Evolutionary conservation across 345 rosid genomes (phyloP).

Genomic region (Kernera saxatilis): DNA sequence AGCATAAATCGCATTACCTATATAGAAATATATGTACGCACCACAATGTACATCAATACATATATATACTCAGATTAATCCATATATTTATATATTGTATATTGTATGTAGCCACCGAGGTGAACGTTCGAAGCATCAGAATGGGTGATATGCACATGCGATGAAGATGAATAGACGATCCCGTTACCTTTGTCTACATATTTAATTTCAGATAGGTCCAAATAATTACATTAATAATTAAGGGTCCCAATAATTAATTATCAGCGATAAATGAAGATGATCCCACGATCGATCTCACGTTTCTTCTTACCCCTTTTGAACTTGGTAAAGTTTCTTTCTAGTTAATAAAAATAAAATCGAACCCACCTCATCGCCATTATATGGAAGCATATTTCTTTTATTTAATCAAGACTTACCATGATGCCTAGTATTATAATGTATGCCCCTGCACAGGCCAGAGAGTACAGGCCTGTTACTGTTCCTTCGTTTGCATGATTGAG

Average conservation of each 20-base stretch:
- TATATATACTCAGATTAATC: background rate
- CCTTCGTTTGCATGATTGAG: slow-evolving; percentile 40
- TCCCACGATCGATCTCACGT: slow-evolving; percentile 23
- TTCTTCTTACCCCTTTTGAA: slow-evolving; percentile 6
- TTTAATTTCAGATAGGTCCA: slow-evolving; percentile 26
- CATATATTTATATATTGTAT: background rate
- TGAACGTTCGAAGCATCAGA: slow-evolving; percentile 23
- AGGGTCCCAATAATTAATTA: background rate
- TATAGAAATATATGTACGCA: background rate
- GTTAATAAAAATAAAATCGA: background rate
- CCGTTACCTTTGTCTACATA: background rate
- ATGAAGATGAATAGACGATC: slow-evolving; percentile 8
- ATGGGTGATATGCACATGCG: slow-evolving; percentile 27
- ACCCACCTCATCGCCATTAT: slow-evolving; percentile 28
- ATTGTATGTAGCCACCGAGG: slow-evolving; percentile 6
- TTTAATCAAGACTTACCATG: slow-evolving; percentile 7
- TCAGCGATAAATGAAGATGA: slow-evolving; percentile 12
- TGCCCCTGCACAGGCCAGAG: slow-evolving; percentile 18
- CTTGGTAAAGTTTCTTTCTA: slow-evolving; percentile 14
- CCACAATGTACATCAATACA: background rate
- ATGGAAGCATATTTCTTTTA: background rate
- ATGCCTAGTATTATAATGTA: background rate
- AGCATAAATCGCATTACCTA: background rate
- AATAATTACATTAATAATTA: background rate
- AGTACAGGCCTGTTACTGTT: slow-evolving; percentile 29